These are phyloP conservation scores for Pseudopyricularia cyperi DNA, from an alignment of 2,329 filamentous ascomycete genomes.

Conservation along the genomic window DNA sequence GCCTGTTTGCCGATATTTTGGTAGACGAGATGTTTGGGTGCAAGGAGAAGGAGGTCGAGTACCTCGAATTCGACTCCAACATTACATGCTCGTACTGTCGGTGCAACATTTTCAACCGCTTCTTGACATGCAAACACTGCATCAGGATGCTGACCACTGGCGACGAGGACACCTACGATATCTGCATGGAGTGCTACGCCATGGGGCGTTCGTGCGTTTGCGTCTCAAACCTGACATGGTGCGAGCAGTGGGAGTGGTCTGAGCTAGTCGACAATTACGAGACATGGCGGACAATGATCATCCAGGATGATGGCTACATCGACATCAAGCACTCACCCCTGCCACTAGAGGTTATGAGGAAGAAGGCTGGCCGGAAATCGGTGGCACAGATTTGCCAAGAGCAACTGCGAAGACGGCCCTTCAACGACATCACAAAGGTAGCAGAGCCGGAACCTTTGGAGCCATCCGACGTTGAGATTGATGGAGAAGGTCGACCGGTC, in stretches of 20 bases:
- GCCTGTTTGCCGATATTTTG: conserved; percentile 64
- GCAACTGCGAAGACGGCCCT: conserved; percentile 67
- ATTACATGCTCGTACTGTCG: conserved; percentile 94
- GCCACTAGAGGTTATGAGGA: conserved; percentile 57
- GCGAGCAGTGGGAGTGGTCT: conserved; percentile 83
- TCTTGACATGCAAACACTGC: conserved; percentile 83
- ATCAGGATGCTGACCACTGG: conserved; percentile 52
- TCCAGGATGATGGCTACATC: conserved; percentile 56
- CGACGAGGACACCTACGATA: conserved; percentile 76
- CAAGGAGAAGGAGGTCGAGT: conserved; percentile 60
- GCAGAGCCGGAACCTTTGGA: conserved; percentile 35
- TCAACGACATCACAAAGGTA: conserved; percentile 64
- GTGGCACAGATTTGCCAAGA: conserved; percentile 91
- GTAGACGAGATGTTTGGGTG: conserved; percentile 75
- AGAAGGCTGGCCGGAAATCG: conserved; percentile 58
- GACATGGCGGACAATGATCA: conserved; percentile 65
- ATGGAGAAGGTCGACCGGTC: conserved; percentile 47
- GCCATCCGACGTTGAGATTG: conserved; percentile 38
- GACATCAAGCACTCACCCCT: conserved; percentile 54
- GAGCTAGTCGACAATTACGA: conserved; percentile 70
- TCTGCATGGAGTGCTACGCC: conserved; percentile 97
- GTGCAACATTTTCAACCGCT: conserved; percentile 94
- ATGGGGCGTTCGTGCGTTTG: conserved; percentile 92
- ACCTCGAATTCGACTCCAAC: conserved; percentile 73
- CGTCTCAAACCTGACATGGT: conserved; percentile 75